A percentile compares a stretch with the other conserved stretches of the same genome.
These are phyloP conservation scores for Primulina huaijiensis DNA, from an alignment of 257 asterid species.

Conservation along the genomic window DNA sequence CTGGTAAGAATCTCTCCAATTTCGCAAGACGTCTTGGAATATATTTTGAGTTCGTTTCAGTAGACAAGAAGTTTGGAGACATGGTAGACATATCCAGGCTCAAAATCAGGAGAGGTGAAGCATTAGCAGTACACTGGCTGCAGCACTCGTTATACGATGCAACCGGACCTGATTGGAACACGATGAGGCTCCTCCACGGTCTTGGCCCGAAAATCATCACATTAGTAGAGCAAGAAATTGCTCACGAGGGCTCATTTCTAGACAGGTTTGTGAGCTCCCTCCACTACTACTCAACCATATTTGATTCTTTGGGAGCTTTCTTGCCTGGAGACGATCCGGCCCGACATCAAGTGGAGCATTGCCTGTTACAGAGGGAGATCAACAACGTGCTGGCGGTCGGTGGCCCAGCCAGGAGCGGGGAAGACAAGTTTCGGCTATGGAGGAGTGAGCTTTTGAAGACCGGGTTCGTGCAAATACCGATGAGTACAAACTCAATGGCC, in stretches of 20 bases:
- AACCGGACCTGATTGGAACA: constrained; percentile 65
- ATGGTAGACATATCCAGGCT: constrained; percentile 38
- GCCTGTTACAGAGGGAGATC: constrained; percentile 56
- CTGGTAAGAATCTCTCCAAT: constrained; percentile 57
- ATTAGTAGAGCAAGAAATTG: constrained; percentile 67
- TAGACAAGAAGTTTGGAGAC: constrained; percentile 51
- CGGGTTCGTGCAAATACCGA: constrained; percentile 56
- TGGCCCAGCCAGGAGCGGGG: constrained; percentile 80
- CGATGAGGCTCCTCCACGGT: constrained; percentile 50
- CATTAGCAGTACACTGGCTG: constrained; percentile 68
- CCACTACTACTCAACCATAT: constrained; percentile 70
- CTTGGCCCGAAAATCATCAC: constrained; percentile 58
- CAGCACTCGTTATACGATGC: constrained; percentile 79
- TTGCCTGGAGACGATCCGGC: constrained; percentile 40
- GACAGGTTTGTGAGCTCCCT: constrained; percentile 74
- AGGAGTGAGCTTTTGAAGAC: constrained; percentile 50
- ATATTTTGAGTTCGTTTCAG: constrained; percentile 60
- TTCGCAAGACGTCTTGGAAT: constrained; percentile 65
- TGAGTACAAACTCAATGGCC: constrained; percentile 72
- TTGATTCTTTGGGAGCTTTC: constrained; percentile 68
- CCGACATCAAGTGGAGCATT: constrained; percentile 55
- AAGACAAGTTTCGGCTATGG: constrained; percentile 69
- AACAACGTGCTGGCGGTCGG: constrained; percentile 72
- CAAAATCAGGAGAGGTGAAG: constrained; percentile 44
- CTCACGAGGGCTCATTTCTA: constrained; percentile 62